Percentiles rank a stretch among this genome's conserved stretches.
phyloP scores from a whole-genome alignment of 306 rosid species.

The Hippophae tibetana region DNA sequence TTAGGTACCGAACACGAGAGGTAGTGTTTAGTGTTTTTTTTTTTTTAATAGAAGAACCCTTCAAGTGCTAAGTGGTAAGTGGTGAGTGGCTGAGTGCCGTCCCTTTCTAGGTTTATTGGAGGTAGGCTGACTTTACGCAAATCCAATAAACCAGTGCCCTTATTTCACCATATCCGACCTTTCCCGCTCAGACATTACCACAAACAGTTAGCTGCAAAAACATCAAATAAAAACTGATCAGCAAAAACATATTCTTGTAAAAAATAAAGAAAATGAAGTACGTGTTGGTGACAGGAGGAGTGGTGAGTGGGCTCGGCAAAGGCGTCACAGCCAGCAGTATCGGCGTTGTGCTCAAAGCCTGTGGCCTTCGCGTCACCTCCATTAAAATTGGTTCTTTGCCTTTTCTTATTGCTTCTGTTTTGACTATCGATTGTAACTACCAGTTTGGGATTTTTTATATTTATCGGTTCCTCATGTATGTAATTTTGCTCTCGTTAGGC shows the following conservation, averaged over 20 bases:
- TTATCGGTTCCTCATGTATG: conserved; percentile 1
- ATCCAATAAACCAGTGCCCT: background rate
- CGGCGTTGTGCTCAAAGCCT: conserved; percentile 91
- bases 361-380: conserved; percentile 96
- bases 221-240: too few relatives aligned
- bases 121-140: background rate
- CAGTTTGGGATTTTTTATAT: background rate
- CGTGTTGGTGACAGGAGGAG: conserved; percentile 86
- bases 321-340: conserved; percentile 99
- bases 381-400: conserved; percentile 68
- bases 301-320: conserved; percentile 97
- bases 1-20: too few relatives aligned
- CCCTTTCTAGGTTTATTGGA: background rate
- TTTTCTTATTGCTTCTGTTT: background rate
- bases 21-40: too few relatives aligned
- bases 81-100: background rate
- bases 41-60: too few relatives aligned
- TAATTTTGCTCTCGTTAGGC: background rate
- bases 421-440: background rate
- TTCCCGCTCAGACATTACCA: conserved; percentile 37
- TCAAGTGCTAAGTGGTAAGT: background rate
- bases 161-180: conserved; percentile 10
- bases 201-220: conserved; percentile 26
- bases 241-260: too few relatives aligned
- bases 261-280: conserved; percentile 49